phyloP scores from a whole-genome alignment of 2,329 filamentous ascomycete genomes.

The Trichophyton schoenleinii region DNA sequence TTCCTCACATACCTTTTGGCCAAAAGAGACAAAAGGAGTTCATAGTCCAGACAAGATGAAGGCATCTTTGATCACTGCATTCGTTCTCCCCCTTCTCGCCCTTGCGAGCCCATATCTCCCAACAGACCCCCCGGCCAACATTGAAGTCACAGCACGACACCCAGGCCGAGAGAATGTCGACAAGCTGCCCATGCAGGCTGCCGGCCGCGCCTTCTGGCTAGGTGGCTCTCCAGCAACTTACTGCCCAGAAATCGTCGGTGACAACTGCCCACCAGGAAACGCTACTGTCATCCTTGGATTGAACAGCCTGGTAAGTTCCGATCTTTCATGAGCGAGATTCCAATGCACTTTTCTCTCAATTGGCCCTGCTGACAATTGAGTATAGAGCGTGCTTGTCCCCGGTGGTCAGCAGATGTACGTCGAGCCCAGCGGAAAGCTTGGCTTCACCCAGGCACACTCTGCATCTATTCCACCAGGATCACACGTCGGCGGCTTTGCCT shows the following conservation, averaged over 20 bases:
- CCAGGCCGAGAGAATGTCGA: conserved; percentile 30
- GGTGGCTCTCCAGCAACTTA: conserved; percentile 37
- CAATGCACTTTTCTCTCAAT: background rate
- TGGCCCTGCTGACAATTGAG: conserved; percentile 14
- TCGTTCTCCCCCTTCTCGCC: conserved; percentile 10
- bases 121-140: conserved; percentile 6
- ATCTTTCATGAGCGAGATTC: conserved; percentile 8
- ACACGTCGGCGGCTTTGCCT: conserved; percentile 38
- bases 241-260: conserved; percentile 34
- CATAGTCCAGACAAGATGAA: conserved; percentile 6
- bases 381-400: conserved; percentile 42
- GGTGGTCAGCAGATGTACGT: conserved; percentile 53
- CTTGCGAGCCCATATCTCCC: conserved; percentile 6
- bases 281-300: conserved; percentile 35
- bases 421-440: conserved; percentile 40
- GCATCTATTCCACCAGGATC: conserved; percentile 40
- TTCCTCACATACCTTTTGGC: no score
- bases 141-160: conserved; percentile 18
- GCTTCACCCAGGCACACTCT: conserved; percentile 47
- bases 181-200: conserved; percentile 35
- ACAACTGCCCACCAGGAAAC: conserved; percentile 37
- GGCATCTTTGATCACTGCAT: conserved; percentile 3
- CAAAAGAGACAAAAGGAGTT: no score
- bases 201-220: conserved; percentile 39
- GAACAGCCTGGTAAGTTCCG: conserved; percentile 21